Base-by-base conservation (phyloP, 2,329 filamentous ascomycete species). In the Nigrospora osmanthi region DNA sequence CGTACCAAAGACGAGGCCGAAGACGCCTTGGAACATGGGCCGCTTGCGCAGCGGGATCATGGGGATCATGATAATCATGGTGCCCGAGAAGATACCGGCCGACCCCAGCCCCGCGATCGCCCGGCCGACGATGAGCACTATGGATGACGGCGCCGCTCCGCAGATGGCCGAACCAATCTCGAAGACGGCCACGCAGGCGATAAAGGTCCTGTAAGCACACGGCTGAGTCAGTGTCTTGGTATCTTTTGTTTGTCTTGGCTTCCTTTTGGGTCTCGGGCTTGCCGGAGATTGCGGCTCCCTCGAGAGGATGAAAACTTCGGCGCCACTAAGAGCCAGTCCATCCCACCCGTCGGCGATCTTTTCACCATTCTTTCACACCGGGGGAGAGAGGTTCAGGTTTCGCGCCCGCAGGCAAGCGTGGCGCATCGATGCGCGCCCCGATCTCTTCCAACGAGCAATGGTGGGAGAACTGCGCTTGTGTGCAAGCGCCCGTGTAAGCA, bases 41-140 rank as follows among this genome's bases (percentile, higher is more conserved):
- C 81, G 65, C 54, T 79, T 80, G 41, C 75, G 71, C 2, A 84
- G 67, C 3, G 80, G 80, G 0, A 83, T 69, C 64, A 80, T 68
- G 30, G 72, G 70, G 37, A 80, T 72, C 58, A 80, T 72, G 47
- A 76, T 71, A 56, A 81, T 66, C 60, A 78, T 72, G 37, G 70
- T 69, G 9, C 77, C 77, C 0, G 76, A 73, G 54, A 77, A 77
- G 54, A 81, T 77, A 42, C 77, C 77, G 1, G 76, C 75, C 2
- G 73, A 70, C 1, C 76, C 77, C 6, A 77, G 48, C 13, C 78
- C 78, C 31, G 77, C 75, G 45, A 81, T 67, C 39, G 77, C 74
- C 33, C 78, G 71, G 9, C 78, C 78, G 15, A 74, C 49, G 45
- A 81, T 80, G 54, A 81, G 76, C 40, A 68, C 64, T 10, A 64